A percentile compares a stretch with the other conserved stretches of the same genome.
phyloP scores from a whole-genome alignment of 2,329 filamentous ascomycete species.

The Thielaviopsis ethacetica region DNA sequence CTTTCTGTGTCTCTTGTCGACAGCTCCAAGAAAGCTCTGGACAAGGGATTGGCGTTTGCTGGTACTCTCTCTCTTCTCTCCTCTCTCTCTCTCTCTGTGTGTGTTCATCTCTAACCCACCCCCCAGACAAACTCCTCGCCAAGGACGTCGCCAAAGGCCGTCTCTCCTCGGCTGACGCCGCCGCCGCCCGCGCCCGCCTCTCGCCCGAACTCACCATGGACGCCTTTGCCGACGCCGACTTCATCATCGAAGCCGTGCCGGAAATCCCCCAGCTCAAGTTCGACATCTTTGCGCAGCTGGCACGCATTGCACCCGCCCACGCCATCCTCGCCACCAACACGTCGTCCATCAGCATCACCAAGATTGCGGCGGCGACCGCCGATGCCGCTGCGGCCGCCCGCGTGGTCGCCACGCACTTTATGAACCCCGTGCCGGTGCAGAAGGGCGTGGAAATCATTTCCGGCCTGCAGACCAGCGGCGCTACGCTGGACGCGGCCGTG shows the following conservation, averaged over 20 bases:
- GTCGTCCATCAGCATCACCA: conserved; percentile 94
- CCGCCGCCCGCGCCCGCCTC: conserved; percentile 54
- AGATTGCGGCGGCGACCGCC: conserved; percentile 77
- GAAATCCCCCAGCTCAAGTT: conserved; percentile 80
- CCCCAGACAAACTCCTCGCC: conserved; percentile 68
- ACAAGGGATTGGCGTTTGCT: conserved; percentile 82
- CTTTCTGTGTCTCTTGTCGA: conserved; percentile 80
- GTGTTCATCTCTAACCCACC: background rate
- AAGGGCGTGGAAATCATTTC: conserved; percentile 97
- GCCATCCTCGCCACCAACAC: conserved; percentile 94
- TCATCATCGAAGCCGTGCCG: conserved; percentile 94
- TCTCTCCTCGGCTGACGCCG: conserved; percentile 67
- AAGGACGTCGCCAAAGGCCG: conserved; percentile 85
- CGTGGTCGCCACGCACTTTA: conserved; percentile 93
- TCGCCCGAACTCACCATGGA: conserved; percentile 57
- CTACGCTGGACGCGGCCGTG: conserved; percentile 67
- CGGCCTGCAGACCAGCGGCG: conserved; percentile 73
- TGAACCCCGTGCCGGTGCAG: conserved; percentile 96
- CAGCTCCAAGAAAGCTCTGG: conserved; percentile 64
- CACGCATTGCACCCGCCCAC: conserved; percentile 65
- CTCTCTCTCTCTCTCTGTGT: background rate
- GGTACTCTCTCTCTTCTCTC: conserved; percentile 30
- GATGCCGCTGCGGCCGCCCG: conserved; percentile 68
- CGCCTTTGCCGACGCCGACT: conserved; percentile 69
- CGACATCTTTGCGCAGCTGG: conserved; percentile 71